A percentile compares a stretch with the other conserved stretches of the same genome.
Conservation (phyloP, 768 basidiomycete species). For the Amanita molliuscula region DNA sequence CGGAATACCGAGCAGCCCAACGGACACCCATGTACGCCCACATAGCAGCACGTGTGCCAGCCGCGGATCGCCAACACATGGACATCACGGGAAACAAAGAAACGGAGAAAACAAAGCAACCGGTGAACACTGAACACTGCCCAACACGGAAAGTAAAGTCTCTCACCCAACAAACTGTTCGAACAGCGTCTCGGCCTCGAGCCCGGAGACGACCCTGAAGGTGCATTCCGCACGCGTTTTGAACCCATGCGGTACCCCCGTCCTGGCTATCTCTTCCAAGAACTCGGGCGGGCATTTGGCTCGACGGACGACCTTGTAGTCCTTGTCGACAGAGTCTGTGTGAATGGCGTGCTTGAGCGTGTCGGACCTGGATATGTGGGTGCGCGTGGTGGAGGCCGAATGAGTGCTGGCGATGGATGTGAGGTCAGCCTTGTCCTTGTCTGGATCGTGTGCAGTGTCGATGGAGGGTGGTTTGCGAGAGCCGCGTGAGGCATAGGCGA, state of each 20-base stretch:
- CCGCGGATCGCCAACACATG: not conserved
- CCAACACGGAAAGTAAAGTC: not conserved
- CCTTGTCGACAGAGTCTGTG: not conserved
- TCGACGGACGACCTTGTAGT: slow-evolving; percentile 16
- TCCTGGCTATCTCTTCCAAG: slow-evolving; percentile 27
- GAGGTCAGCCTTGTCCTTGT: not conserved
- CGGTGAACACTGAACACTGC: not conserved
- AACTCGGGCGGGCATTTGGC: slow-evolving; percentile 36
- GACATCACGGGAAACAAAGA: not conserved
- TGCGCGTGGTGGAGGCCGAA: not conserved
- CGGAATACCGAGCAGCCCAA: not conserved
- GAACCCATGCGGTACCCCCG: slow-evolving; percentile 17
- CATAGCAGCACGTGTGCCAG: not conserved
- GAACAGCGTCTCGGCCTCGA: slow-evolving; percentile 31
- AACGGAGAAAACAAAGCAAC: not conserved
- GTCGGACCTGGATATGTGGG: slow-evolving; percentile 1
- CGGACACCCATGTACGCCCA: not conserved
- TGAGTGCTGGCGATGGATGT: slow-evolving; percentile 3
- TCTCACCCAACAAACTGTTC: slow-evolving; percentile 30
- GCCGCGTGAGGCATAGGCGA: not conserved
- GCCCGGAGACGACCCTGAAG: slow-evolving; percentile 31
- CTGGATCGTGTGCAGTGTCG: not conserved
- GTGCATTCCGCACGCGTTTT: slow-evolving; percentile 22
- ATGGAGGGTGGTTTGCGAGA: too few species aligned
- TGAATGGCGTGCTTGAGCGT: slow-evolving; percentile 4